Conservation (phyloP, 2,329 filamentous ascomycete genomes). For the Westerdykella ornata region DNA sequence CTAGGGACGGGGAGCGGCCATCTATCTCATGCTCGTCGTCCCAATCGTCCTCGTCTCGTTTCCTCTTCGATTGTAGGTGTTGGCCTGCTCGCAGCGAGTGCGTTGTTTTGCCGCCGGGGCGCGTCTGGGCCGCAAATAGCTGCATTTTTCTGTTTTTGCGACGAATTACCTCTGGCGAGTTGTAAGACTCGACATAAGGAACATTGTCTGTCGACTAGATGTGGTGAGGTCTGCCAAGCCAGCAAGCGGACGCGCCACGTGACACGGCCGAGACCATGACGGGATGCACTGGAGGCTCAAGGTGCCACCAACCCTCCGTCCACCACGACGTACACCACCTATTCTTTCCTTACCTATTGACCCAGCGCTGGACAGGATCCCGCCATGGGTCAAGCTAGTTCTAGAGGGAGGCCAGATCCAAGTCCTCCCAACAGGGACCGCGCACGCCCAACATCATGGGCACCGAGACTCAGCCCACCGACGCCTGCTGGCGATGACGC, state of each 20-base stretch:
- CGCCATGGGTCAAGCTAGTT: slow-evolving; percentile 37
- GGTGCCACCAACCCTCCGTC: slow-evolving; percentile 5
- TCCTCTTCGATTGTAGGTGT: slow-evolving; percentile 20
- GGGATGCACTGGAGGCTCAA: background rate
- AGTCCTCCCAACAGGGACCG: slow-evolving; percentile 19
- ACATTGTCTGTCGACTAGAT: background rate
- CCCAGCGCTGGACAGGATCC: slow-evolving; percentile 23
- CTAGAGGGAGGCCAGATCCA: slow-evolving; percentile 22
- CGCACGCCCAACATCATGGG: slow-evolving; percentile 30
- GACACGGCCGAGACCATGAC: too few species aligned
- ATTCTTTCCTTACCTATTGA: slow-evolving; percentile 14
- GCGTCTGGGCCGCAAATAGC: slow-evolving; percentile 29
- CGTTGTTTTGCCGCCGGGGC: slow-evolving; percentile 20
- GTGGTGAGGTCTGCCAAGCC: background rate
- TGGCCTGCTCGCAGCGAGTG: slow-evolving; percentile 30
- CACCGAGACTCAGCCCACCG: slow-evolving; percentile 20
- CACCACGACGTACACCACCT: slow-evolving; percentile 4
- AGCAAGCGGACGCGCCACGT: background rate
- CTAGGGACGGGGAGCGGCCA: slow-evolving; percentile 3
- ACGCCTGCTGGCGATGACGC: slow-evolving; percentile 13
- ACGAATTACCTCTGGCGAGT: slow-evolving; percentile 1
- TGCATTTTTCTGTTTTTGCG: slow-evolving; percentile 21
- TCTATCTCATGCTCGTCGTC: slow-evolving; percentile 9
- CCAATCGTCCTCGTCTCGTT: slow-evolving; percentile 15
- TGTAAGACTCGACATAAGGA: background rate